A percentile compares a stretch with the other conserved stretches of the same genome.
phyloP scores from a whole-genome alignment of 2,329 filamentous ascomycete species.

The Cryphonectria radicalis region DNA sequence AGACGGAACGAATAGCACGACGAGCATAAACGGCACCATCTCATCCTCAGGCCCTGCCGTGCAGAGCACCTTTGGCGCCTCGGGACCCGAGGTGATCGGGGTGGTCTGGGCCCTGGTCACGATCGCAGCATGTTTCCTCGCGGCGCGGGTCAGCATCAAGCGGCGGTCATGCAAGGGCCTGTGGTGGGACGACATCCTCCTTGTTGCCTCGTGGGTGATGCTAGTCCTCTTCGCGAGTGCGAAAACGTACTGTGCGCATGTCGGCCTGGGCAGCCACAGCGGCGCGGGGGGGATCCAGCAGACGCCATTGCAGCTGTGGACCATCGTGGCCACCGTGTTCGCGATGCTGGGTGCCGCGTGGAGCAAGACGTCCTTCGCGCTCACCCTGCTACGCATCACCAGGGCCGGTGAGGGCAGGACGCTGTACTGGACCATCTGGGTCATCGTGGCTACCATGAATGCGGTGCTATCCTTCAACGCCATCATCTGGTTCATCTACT shows the following conservation, averaged over 20 bases:
- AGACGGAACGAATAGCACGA: neutral
- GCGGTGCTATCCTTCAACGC: constrained; percentile 34
- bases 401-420: constrained; percentile 27
- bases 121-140: constrained; percentile 16
- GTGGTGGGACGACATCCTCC: constrained; percentile 27
- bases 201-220: constrained; percentile 25
- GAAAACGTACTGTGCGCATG: constrained; percentile 17
- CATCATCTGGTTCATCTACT: constrained; percentile 39
- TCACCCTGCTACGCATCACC: constrained; percentile 39
- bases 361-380: constrained; percentile 42
- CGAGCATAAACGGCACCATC: neutral
- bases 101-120: constrained; percentile 9
- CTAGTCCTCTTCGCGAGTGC: constrained; percentile 16
- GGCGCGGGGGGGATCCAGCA: neutral
- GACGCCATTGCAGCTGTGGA: constrained; percentile 18
- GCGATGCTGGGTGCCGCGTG: constrained; percentile 37
- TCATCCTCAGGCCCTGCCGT: neutral
- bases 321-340: constrained; percentile 32
- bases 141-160: constrained; percentile 23
- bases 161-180: constrained; percentile 10
- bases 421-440: constrained; percentile 35
- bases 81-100: constrained; percentile 6
- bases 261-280: constrained; percentile 24
- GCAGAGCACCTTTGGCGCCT: neutral
- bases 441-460: constrained; percentile 38